Percentiles rank a stretch among this genome's conserved stretches.
Evolutionary conservation across 108 stramenopile species (phyloP).

Genomic region (Poteriospumella lacustris): DNA sequence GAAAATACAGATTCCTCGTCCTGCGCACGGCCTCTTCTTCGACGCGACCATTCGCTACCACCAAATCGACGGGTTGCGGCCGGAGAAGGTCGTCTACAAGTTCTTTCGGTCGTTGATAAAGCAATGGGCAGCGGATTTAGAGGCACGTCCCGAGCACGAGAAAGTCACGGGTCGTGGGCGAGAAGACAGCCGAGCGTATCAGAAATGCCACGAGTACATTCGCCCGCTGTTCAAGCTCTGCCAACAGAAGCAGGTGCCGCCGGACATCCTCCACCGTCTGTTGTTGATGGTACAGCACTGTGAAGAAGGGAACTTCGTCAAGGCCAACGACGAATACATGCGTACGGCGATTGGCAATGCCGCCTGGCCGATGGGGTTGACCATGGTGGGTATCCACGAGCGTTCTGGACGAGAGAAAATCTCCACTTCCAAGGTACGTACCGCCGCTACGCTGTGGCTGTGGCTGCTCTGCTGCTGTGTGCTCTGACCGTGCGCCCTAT

Average conservation of each 20-base stretch:
- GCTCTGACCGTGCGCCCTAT: too few relatives aligned
- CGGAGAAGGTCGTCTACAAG: conserved; percentile 39
- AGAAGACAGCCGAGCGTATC: conserved; percentile 79
- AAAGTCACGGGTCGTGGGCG: conserved; percentile 62
- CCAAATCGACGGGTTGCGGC: conserved; percentile 30
- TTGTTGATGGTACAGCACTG: conserved; percentile 76
- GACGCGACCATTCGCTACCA: conserved; percentile 2
- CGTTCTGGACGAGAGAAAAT: conserved; percentile 85
- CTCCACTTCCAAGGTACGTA: conserved; percentile 56
- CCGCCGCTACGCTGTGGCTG: too few relatives aligned
- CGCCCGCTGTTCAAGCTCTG: conserved; percentile 77
- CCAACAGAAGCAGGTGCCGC: conserved; percentile 37
- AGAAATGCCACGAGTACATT: conserved; percentile 94
- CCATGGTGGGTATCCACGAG: conserved; percentile 97
- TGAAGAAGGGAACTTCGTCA: conserved; percentile 81
- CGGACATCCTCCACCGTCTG: conserved; percentile 46
- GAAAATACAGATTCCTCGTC: neutral
- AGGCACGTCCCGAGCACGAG: conserved; percentile 57
- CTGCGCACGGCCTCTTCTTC: neutral
- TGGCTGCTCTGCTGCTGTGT: too few relatives aligned
- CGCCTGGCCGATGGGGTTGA: conserved; percentile 98
- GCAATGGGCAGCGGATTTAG: conserved; percentile 78
- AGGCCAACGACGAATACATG: conserved; percentile 87
- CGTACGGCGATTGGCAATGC: conserved; percentile 88
- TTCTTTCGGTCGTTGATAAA: conserved; percentile 76